Percentiles rank a stretch among this genome's conserved stretches.
Evolutionary conservation across 2,329 filamentous ascomycete species (phyloP).

Genomic region (Hymenoscyphus infarciens): DNA sequence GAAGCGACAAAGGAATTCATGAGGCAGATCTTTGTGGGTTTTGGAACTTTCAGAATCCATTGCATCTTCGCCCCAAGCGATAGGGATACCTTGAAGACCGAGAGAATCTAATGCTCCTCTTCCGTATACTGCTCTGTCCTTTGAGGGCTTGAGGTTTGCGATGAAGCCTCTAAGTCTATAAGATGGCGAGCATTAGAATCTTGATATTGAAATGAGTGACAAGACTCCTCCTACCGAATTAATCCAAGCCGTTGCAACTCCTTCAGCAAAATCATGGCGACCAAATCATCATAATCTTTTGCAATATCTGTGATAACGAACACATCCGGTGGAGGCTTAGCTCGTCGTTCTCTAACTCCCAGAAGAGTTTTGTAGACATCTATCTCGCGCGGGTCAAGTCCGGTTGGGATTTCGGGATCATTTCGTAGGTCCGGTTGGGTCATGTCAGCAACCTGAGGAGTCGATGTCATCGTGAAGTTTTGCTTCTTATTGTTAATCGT

Average conservation of each 20-base stretch:
- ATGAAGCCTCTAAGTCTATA: slow-evolving; percentile 27
- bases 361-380: neutral
- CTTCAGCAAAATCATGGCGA: slow-evolving; percentile 30
- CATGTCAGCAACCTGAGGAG: too few species aligned
- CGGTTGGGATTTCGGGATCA: neutral
- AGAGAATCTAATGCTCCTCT: slow-evolving; percentile 27
- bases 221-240: slow-evolving; percentile 10
- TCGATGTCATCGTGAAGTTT: too few species aligned
- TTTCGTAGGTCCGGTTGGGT: too few species aligned
- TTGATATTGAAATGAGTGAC: neutral
- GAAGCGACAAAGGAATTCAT: neutral
- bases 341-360: neutral
- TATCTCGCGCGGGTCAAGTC: neutral
- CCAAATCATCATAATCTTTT: slow-evolving; percentile 33
- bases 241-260: slow-evolving; percentile 30
- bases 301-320: slow-evolving; percentile 31
- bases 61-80: slow-evolving; percentile 20
- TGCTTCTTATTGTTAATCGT: too few species aligned
- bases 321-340: slow-evolving; percentile 19
- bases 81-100: slow-evolving; percentile 21
- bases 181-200: neutral
- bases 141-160: slow-evolving; percentile 28
- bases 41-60: too few species aligned
- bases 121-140: slow-evolving; percentile 23
- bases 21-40: neutral